Conservation (phyloP, 805 yeast species). For the Yarrowia sp. region DNA sequence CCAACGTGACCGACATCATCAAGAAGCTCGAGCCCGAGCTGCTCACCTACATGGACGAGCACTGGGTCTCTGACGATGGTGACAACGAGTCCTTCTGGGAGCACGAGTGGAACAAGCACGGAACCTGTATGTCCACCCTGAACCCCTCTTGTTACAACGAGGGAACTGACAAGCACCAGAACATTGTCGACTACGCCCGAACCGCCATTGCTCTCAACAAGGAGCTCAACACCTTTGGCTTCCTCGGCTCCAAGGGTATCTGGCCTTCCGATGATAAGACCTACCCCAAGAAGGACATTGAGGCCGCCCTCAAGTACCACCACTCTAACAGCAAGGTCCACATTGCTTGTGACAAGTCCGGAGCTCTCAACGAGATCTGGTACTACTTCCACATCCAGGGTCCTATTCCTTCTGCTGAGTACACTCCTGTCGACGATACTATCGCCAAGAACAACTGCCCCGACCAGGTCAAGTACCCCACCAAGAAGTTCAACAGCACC, state of each 20-base stretch:
- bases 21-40: conserved; percentile 47
- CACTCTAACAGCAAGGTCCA: conserved; percentile 52
- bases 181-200: conserved; percentile 68
- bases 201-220: conserved; percentile 57
- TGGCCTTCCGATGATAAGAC: conserved; percentile 60
- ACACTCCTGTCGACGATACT: conserved; percentile 55
- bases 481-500: conserved; percentile 46
- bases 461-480: conserved; percentile 67
- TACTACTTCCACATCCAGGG: conserved; percentile 77
- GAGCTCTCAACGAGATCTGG: conserved; percentile 66
- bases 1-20: conserved; percentile 49
- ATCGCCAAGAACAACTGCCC: conserved; percentile 62
- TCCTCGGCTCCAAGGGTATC: conserved; percentile 65
- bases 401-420: conserved; percentile 63
- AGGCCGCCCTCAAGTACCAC: conserved; percentile 40
- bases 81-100: conserved; percentile 72
- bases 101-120: conserved; percentile 93
- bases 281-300: conserved; percentile 49
- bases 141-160: conserved; percentile 63
- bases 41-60: conserved; percentile 51
- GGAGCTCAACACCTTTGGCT: conserved; percentile 62
- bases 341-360: conserved; percentile 53
- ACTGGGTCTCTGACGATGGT: conserved; percentile 76
- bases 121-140: conserved; percentile 83
- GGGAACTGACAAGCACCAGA: conserved; percentile 36